phyloP scores from a whole-genome alignment of 768 basidiomycete species.

The Hydnomerulius pinastri region DNA sequence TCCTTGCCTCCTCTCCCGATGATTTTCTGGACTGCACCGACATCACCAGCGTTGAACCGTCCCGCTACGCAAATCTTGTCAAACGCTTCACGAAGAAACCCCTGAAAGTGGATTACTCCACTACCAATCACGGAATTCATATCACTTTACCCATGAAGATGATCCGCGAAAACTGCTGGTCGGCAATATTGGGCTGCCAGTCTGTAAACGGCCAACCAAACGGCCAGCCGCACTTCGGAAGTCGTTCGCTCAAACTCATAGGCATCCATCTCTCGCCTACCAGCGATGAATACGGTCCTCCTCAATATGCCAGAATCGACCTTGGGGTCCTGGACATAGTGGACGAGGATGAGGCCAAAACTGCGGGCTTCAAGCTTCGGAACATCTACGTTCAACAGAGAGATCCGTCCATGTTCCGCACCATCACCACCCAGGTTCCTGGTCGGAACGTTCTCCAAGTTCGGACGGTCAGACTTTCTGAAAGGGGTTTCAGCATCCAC shows the following conservation, averaged over 20 bases:
- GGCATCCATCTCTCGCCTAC: not conserved
- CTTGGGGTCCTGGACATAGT: not conserved
- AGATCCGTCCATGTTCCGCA: not conserved
- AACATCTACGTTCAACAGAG: not conserved
- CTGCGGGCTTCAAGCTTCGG: not conserved
- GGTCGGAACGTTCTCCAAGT: not conserved
- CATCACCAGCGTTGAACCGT: not conserved
- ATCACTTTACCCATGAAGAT: constrained; percentile 8
- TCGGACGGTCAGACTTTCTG: not conserved
- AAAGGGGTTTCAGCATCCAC: not conserved
- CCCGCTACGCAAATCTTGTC: not conserved
- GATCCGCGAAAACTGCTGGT: not conserved
- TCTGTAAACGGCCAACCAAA: too few relatives aligned
- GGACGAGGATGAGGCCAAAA: not conserved
- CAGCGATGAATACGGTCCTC: not conserved
- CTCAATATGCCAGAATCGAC: not conserved
- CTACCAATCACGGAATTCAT: constrained; percentile 2
- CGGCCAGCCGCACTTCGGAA: not conserved
- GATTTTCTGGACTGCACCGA: not conserved
- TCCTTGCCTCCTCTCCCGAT: constrained; percentile 5
- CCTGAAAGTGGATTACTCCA: not conserved
- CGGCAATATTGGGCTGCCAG: constrained; percentile 4
- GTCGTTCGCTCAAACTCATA: not conserved
- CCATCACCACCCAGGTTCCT: not conserved
- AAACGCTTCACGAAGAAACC: not conserved